Conservation (phyloP, 306 rosid species). For the Arachis stenosperma region DNA sequence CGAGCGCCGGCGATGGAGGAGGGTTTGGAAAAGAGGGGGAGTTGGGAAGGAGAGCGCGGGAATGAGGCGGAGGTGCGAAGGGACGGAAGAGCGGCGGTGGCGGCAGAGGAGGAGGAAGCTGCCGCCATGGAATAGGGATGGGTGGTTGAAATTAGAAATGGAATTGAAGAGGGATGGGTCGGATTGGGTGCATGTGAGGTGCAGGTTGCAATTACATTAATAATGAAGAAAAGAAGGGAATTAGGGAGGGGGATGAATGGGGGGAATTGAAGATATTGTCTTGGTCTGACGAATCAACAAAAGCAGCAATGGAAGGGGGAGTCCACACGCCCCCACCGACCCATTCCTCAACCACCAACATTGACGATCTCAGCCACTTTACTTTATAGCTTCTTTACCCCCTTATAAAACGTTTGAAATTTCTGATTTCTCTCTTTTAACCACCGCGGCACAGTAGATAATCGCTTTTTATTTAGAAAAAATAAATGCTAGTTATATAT, state of each 20-base stretch:
- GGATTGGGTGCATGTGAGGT: neutral
- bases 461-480: too few relatives aligned
- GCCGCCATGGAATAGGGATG: conserved; percentile 36
- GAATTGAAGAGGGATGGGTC: neutral
- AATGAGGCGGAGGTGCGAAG: conserved; percentile 8
- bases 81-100: conserved; percentile 17
- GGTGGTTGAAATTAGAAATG: neutral
- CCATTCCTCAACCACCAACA: conserved; percentile 25
- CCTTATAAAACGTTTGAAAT: too few relatives aligned
- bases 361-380: neutral
- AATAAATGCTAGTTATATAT: too few relatives aligned
- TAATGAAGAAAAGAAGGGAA: neutral
- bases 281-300: neutral
- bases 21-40: conserved; percentile 3
- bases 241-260: neutral
- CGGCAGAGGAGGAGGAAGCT: conserved; percentile 28
- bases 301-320: neutral
- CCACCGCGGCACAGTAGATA: too few relatives aligned
- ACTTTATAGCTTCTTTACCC: too few relatives aligned
- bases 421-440: too few relatives aligned
- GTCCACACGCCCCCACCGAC: conserved; percentile 43
- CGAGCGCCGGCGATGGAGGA: neutral
- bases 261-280: neutral
- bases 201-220: too few relatives aligned
- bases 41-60: conserved; percentile 18